Conservation (phyloP, 2,329 filamentous ascomycete genomes). For the Scytalidium lignicola region DNA sequence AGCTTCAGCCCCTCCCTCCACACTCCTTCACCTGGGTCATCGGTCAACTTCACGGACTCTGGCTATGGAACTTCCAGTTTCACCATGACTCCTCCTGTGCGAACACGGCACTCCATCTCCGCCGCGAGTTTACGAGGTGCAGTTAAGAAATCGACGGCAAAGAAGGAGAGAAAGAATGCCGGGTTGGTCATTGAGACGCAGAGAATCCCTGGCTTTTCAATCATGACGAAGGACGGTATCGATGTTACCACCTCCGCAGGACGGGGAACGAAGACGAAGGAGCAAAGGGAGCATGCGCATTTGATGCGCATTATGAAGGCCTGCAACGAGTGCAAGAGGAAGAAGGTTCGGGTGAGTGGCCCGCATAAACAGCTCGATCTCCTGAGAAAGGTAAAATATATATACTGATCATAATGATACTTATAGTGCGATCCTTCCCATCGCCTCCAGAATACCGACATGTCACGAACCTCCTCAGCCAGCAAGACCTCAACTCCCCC, state of each 20-base stretch:
- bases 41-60: constrained; percentile 34
- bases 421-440: constrained; percentile 27
- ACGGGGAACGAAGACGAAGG: constrained; percentile 60
- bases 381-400: not conserved
- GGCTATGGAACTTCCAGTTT: constrained; percentile 14
- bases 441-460: constrained; percentile 16
- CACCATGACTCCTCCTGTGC: constrained; percentile 18
- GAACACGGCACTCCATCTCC: constrained; percentile 2
- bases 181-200: constrained; percentile 19
- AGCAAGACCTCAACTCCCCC: constrained; percentile 13
- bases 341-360: constrained; percentile 48
- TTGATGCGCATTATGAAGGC: constrained; percentile 64
- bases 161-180: constrained; percentile 13
- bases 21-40: constrained; percentile 37
- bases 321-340: constrained; percentile 56
- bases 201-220: constrained; percentile 57
- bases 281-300: constrained; percentile 62
- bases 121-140: constrained; percentile 19
- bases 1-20: constrained; percentile 37
- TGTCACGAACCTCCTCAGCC: constrained; percentile 18
- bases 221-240: constrained; percentile 57
- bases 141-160: constrained; percentile 7
- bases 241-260: constrained; percentile 60
- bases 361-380: too few species aligned
- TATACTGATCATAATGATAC: constrained; percentile 6